Base-by-base conservation (phyloP, 2,329 filamentous ascomycete genomes). In the Fusarium euwallaceae region DNA sequence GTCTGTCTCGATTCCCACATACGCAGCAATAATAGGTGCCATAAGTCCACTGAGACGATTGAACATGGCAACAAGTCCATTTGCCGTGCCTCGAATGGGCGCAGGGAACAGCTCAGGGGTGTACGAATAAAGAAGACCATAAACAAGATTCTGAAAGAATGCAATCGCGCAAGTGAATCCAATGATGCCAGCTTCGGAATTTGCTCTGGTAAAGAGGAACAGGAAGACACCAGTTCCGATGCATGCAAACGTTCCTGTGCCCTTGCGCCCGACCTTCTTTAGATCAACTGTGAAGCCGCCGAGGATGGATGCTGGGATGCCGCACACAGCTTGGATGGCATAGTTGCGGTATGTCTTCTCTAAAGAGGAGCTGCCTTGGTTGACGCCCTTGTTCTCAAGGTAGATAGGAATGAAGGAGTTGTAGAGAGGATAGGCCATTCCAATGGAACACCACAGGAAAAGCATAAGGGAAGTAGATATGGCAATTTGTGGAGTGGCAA, bases 361-460 rank as follows among this genome's bases (percentile, higher is more conserved):
- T 3, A 66, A 20, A 2, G 65, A 65, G 1, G 39, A 48, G 7
- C 14, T n/a, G 4, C 69, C 69, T 3, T 56, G 17, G 14, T 36
- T 29, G 4, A 76, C 77, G 27, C 77, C 76, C 20, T 79, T 78
- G 10, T 74, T 75, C 59, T 79, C 74, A 0, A 82, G 71, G 56
- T 81, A 81, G 16, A 78, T 78, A 1, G 80, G 78, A 12, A 81
- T 77, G 43, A 81, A 90, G 84, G 78, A 78, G 74, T 90, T 90
- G 80, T 91, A 91, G 0, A 91, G 81, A 0, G 89, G 80, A 61
- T 87, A 91, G 0, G 86, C 88, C 14, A 91, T 84, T 6, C 90
- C 90, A 61, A 92, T 90, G 37, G 90, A 85, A 1, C 86, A 87
- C 90, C 90, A 91, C 16, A 91, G 81, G 0, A 86, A 53, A 16